Percentiles rank a stretch among this genome's conserved stretches.
Evolutionary conservation across 2,329 filamentous ascomycete species (phyloP).

Genomic region (Hypoxylon sp.): DNA sequence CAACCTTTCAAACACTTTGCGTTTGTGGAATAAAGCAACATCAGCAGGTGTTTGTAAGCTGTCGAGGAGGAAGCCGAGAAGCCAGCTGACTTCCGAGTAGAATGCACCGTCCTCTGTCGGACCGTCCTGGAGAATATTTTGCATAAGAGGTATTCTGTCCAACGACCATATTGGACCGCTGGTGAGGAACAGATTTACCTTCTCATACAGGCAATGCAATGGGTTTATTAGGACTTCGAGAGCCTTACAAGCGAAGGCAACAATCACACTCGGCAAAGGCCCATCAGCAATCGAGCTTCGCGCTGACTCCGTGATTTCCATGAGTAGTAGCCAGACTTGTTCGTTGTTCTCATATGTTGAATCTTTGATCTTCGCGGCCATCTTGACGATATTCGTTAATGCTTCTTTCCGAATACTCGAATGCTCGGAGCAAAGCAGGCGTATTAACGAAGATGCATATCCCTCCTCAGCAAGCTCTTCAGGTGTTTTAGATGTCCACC

Average conservation of each 20-base stretch:
- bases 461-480: constrained; percentile 86
- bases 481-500: constrained; percentile 82
- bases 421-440: constrained; percentile 82
- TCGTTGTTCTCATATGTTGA: constrained; percentile 82
- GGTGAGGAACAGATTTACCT: constrained; percentile 87
- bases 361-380: constrained; percentile 73
- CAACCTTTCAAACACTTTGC: constrained; percentile 67
- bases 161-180: constrained; percentile 82
- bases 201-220: constrained; percentile 85
- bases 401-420: constrained; percentile 85
- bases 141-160: constrained; percentile 79
- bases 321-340: constrained; percentile 83
- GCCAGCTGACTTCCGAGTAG: constrained; percentile 55
- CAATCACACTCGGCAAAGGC: constrained; percentile 79
- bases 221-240: constrained; percentile 81
- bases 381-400: constrained; percentile 76
- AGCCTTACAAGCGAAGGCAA: constrained; percentile 80
- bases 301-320: constrained; percentile 84
- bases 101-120: constrained; percentile 57
- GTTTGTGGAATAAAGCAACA: constrained; percentile 52
- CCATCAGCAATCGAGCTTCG: constrained; percentile 66
- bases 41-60: constrained; percentile 51
- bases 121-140: constrained; percentile 70
- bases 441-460: constrained; percentile 77
- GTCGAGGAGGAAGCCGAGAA: constrained; percentile 54